Evolutionary conservation across 164 flowering plant species (phyloP).

Genomic region (Euptelea pleiosperma): DNA sequence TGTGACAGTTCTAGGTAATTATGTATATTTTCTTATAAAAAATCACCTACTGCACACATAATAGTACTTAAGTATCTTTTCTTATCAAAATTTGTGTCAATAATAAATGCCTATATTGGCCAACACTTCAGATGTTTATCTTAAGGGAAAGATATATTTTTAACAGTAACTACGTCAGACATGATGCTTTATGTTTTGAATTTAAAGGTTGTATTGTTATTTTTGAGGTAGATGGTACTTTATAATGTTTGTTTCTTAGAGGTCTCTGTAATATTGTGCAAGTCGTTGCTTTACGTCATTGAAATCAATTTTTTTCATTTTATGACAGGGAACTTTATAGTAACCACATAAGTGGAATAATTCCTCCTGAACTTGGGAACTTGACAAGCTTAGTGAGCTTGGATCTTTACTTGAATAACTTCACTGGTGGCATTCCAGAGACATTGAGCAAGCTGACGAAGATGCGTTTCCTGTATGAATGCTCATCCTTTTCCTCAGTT

Average conservation of each 20-base stretch:
- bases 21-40: too few species aligned
- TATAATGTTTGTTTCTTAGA: background rate
- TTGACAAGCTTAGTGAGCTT: constrained; percentile 88
- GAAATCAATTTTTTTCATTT: background rate
- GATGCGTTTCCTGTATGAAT: constrained; percentile 80
- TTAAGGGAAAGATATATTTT: too few species aligned
- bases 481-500: constrained; percentile 13
- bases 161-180: too few species aligned
- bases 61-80: too few species aligned
- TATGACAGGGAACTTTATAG: constrained; percentile 84
- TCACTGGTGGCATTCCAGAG: constrained; percentile 75
- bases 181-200: too few species aligned
- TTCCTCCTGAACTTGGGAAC: constrained; percentile 89
- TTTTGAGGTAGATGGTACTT: too few species aligned
- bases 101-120: too few species aligned
- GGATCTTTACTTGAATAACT: constrained; percentile 90
- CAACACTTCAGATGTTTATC: too few species aligned
- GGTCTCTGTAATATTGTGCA: background rate
- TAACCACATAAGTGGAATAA: constrained; percentile 73
- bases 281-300: background rate
- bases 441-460: constrained; percentile 74
- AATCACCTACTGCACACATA: too few species aligned
- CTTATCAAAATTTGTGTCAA: too few species aligned
- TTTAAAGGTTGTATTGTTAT: too few species aligned
- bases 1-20: too few species aligned